Percentiles rank a stretch among this genome's conserved stretches.
Evolutionary conservation across 2,329 filamentous ascomycete species (phyloP).

Genomic region (Bipolaris sorokiniana): DNA sequence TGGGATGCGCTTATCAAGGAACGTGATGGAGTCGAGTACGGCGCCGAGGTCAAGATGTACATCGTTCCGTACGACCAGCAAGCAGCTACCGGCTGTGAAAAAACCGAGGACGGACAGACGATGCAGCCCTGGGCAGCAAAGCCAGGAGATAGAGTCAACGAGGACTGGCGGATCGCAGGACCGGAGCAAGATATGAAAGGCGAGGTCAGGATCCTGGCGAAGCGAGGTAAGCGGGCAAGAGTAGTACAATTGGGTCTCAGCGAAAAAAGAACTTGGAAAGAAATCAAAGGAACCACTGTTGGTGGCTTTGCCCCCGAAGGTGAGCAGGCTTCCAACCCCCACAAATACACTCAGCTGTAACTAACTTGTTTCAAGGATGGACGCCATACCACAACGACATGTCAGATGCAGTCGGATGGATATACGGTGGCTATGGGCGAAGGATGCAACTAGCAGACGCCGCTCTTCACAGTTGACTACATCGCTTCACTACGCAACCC

Average conservation of each 20-base stretch:
- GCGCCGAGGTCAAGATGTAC: conserved; percentile 44
- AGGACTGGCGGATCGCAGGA: conserved; percentile 33
- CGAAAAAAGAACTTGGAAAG: conserved; percentile 38
- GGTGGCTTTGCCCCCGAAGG: conserved; percentile 36
- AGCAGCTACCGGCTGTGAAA: conserved; percentile 17
- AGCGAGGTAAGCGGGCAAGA: conserved; percentile 34
- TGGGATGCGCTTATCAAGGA: conserved; percentile 42
- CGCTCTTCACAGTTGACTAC: conserved; percentile 30
- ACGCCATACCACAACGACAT: conserved; percentile 44
- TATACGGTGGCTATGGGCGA: conserved; percentile 44
- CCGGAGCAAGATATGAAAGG: conserved; percentile 43
- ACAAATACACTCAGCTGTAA: neutral
- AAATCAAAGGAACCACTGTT: conserved; percentile 37
- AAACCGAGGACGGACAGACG: conserved; percentile 25
- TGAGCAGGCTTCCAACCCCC: conserved; percentile 15
- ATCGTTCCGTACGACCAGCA: conserved; percentile 32
- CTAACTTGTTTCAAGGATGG: conserved; percentile 34
- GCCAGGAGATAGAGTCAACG: conserved; percentile 40
- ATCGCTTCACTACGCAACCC: conserved; percentile 12
- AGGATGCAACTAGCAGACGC: conserved; percentile 40
- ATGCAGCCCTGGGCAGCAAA: conserved; percentile 39
- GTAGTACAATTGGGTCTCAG: conserved; percentile 36
- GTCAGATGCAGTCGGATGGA: conserved; percentile 46
- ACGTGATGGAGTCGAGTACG: conserved; percentile 37
- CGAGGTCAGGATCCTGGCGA: conserved; percentile 41